A percentile compares a stretch with the other conserved stretches of the same genome.
Evolutionary conservation across 306 rosid species (phyloP).

Genomic region (Myrica gale): DNA sequence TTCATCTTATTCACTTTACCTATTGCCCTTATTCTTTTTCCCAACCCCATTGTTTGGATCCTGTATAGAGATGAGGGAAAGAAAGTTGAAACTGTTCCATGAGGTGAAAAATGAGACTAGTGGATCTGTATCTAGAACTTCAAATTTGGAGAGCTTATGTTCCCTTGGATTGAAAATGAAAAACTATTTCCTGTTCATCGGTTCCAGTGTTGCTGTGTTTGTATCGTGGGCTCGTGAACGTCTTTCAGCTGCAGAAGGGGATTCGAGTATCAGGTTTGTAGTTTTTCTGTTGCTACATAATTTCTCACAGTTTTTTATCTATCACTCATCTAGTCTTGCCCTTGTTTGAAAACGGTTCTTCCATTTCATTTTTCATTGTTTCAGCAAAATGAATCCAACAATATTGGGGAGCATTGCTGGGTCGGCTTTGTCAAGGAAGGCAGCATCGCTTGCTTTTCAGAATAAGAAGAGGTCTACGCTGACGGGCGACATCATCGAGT

Average conservation of each 20-base stretch:
- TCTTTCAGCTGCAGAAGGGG: slow-evolving; percentile 29
- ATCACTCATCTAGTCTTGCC: neutral
- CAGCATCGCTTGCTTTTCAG: slow-evolving; percentile 79
- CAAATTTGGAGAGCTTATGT: neutral
- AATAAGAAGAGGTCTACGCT: slow-evolving; percentile 85
- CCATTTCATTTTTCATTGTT: slow-evolving; percentile 21
- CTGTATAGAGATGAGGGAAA: neutral
- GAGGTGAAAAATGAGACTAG: neutral
- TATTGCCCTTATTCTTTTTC: neutral
- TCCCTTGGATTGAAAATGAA: no score
- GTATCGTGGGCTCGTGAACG: slow-evolving; percentile 73
- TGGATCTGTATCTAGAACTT: neutral
- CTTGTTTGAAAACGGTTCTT: slow-evolving; percentile 16
- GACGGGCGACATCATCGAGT: slow-evolving; percentile 81
- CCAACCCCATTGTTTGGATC: neutral
- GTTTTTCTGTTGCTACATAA: slow-evolving; percentile 7
- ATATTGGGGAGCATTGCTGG: slow-evolving; percentile 84
- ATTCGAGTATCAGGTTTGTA: slow-evolving; percentile 45
- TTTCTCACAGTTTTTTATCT: neutral
- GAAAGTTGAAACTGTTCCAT: neutral
- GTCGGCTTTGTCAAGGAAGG: slow-evolving; percentile 75
- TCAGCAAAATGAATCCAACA: slow-evolving; percentile 63
- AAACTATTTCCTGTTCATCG: slow-evolving; percentile 7
- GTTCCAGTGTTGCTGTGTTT: slow-evolving; percentile 73
- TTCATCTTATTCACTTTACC: neutral